Evolutionary conservation across 495 filamentous ascomycete species (phyloP), one percentile per base, ranked within the genome.

Genomic region (Penicillium canariense): DNA sequence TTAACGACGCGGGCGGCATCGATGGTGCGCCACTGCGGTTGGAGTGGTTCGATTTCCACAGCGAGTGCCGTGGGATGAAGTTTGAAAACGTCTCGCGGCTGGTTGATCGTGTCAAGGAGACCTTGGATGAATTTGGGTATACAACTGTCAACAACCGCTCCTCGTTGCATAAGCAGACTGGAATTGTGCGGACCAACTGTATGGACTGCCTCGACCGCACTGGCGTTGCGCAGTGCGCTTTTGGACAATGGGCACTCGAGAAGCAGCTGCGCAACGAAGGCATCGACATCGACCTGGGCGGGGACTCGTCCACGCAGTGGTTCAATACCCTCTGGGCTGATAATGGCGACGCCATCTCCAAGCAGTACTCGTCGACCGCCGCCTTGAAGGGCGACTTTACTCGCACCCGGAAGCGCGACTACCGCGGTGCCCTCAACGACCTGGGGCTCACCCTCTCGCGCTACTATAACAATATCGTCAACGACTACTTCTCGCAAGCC

Each of bases 201-300:
- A 97, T 97, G 93, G 93, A 97, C 63, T 97, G 93, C 60, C 80
- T 97, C 12, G 92, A 97, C 62, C 84, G 91, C 25, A 97, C 93
- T 2, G 96, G 96, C 55, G 90, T 97, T 27, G 90, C 91, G 18
- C 93, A 96, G 70, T 91, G 87, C 60, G 92, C 90, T 0, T 88
- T 87, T 65, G 91, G 81, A 1, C 86, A 87, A 56, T 78, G 83
- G 69, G 86, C 86, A 28, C 77, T 97, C 18, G 88, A 96, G 56
- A 65, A 75, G 26, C 88, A 95, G 59, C 76, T 97, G 11, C 83
- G 81, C 48, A 75, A 81, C n/a, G 83, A 92, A 57, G 86, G 87
- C 12, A 79, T 94, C 46, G 76, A 84, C 30, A 84, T 95, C 67
- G 80, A 81, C 55, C 67, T 84, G 2, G 82, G 89, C 54, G 63